Conservation (phyloP, 2,329 filamentous ascomycete species). For the Pseudogymnoascus sp. region DNA sequence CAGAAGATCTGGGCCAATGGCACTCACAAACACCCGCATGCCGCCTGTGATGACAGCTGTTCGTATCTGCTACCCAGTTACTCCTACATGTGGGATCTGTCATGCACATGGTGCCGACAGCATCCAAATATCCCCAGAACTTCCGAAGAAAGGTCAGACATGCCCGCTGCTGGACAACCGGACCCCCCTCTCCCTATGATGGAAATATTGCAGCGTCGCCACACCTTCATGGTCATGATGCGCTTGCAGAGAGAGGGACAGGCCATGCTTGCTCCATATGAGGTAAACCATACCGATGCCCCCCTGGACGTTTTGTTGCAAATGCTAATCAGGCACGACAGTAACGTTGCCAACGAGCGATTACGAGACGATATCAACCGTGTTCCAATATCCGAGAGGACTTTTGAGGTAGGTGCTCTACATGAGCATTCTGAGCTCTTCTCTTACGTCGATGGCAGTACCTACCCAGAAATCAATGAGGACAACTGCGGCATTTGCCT, state of each 20-base stretch:
- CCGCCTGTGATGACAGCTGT: neutral
- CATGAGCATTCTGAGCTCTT: neutral
- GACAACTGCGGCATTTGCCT: slow-evolving; percentile 1
- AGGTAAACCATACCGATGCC: neutral
- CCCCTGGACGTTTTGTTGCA: neutral
- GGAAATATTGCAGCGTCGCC: neutral
- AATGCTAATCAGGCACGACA: neutral
- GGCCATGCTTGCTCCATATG: neutral
- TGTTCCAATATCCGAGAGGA: neutral
- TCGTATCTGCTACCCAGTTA: neutral
- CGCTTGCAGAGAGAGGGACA: neutral
- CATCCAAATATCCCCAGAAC: neutral
- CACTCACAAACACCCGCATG: neutral
- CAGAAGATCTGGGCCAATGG: neutral
- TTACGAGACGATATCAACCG: neutral
- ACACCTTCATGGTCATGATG: neutral
- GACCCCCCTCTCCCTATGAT: neutral
- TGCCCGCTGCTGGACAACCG: neutral
- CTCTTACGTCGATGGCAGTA: neutral
- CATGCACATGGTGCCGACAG: neutral
- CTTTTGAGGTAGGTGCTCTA: neutral
- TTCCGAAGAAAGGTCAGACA: neutral
- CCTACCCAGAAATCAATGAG: neutral
- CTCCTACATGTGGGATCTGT: neutral
- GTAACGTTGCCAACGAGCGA: neutral